Conservation (phyloP, 2,329 filamentous ascomycete species). For the Arthrinium phaeospermum region DNA sequence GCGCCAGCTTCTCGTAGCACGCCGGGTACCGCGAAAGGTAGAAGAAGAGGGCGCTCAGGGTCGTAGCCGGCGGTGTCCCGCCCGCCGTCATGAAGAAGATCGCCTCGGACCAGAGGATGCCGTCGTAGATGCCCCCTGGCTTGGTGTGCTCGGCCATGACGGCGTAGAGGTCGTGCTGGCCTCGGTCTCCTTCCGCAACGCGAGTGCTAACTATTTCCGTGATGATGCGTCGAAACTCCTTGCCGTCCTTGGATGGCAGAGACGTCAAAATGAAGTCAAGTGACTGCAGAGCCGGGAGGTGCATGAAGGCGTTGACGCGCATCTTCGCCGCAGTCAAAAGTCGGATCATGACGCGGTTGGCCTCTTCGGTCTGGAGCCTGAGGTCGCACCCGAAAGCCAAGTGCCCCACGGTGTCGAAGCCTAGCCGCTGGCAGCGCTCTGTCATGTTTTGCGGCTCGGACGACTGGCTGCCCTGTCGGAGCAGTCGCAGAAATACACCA, state of each 20-base stretch:
- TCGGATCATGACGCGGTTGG: neutral
- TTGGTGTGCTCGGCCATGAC: slow-evolving; percentile 6
- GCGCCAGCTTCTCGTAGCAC: slow-evolving; percentile 34
- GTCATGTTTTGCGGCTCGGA: neutral
- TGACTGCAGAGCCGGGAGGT: slow-evolving; percentile 14
- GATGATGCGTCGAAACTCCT: slow-evolving; percentile 6
- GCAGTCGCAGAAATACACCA: neutral
- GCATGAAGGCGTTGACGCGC: slow-evolving; percentile 16
- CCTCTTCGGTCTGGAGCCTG: neutral
- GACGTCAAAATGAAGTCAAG: slow-evolving; percentile 16
- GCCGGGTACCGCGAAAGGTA: slow-evolving; percentile 39
- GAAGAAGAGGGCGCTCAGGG: slow-evolving; percentile 41
- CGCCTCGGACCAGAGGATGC: slow-evolving; percentile 18
- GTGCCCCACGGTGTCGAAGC: neutral
- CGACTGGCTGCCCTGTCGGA: neutral
- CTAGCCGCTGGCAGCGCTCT: neutral
- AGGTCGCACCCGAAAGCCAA: neutral
- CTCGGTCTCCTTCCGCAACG: neutral
- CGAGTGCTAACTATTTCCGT: neutral
- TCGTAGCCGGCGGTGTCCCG: slow-evolving; percentile 26
- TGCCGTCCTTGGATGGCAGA: slow-evolving; percentile 3
- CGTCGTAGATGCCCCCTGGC: slow-evolving; percentile 8
- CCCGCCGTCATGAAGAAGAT: slow-evolving; percentile 22
- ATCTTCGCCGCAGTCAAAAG: neutral
- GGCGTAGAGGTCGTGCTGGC: neutral